Evolutionary conservation across 352 stramenopile species (phyloP).

Genomic region (Globisporangium orthogonon): DNA sequence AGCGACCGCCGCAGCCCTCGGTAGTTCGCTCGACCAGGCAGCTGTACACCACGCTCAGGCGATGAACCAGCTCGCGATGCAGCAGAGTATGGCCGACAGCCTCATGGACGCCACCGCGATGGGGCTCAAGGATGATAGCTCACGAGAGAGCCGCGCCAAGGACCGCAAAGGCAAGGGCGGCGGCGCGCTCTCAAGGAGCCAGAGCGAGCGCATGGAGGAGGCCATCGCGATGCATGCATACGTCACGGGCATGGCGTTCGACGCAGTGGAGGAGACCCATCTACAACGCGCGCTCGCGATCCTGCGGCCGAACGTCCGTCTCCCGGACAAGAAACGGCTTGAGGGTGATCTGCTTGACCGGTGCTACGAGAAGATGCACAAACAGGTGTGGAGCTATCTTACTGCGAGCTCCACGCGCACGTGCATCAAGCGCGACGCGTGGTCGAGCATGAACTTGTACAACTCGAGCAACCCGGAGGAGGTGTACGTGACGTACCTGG

Average conservation of each 20-base stretch:
- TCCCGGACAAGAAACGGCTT: slow-evolving; percentile 69
- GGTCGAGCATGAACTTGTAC: slow-evolving; percentile 78
- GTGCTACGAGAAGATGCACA: slow-evolving; percentile 85
- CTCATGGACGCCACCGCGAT: slow-evolving; percentile 58
- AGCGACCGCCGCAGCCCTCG: slow-evolving; percentile 9
- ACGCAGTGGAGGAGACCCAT: slow-evolving; percentile 65
- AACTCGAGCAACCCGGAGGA: slow-evolving; percentile 62
- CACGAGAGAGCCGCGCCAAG: slow-evolving; percentile 29
- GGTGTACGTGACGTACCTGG: slow-evolving; percentile 74
- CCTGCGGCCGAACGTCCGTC: slow-evolving; percentile 43
- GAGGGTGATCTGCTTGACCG: slow-evolving; percentile 52
- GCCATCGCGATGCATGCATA: slow-evolving; percentile 79
- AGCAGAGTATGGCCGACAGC: slow-evolving; percentile 59
- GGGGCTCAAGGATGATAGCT: slow-evolving; percentile 40
- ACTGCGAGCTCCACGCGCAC: slow-evolving; percentile 53
- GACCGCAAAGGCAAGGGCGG: slow-evolving; percentile 38
- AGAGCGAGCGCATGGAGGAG: slow-evolving; percentile 71
- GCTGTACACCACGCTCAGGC: slow-evolving; percentile 52
- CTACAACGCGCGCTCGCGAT: slow-evolving; percentile 57
- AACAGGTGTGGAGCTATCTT: slow-evolving; percentile 73
- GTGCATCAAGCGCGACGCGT: slow-evolving; percentile 75
- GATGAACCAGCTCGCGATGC: slow-evolving; percentile 73
- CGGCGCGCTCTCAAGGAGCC: slow-evolving; percentile 41
- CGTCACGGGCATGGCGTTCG: slow-evolving; percentile 73
- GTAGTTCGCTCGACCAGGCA: slow-evolving; percentile 38